Evolutionary conservation across 768 basidiomycete species (phyloP).

Genomic region (Saitozyma sp.): DNA sequence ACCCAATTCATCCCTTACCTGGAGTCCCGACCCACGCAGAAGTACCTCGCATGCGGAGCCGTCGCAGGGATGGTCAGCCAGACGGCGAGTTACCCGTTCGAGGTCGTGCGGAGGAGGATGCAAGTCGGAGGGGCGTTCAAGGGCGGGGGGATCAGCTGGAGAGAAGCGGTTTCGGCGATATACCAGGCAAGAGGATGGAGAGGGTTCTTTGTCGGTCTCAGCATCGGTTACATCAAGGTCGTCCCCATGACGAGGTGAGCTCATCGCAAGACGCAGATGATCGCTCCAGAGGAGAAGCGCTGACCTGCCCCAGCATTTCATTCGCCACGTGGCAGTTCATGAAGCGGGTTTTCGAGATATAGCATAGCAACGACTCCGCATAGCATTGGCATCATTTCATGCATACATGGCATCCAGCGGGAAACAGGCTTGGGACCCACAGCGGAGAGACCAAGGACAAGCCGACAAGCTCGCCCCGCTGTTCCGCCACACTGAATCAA

Average conservation of each 20-base stretch:
- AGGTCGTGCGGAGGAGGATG: constrained; percentile 87
- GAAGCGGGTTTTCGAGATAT: constrained; percentile 60
- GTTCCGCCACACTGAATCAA: no score
- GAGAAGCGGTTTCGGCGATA: constrained; percentile 70
- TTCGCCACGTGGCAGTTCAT: constrained; percentile 86
- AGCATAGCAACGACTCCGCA: constrained; percentile 1
- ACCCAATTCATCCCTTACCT: constrained; percentile 32
- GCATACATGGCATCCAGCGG: neutral
- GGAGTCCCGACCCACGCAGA: constrained; percentile 55
- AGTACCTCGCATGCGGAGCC: constrained; percentile 80
- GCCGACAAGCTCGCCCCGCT: no score
- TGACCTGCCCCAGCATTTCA: constrained; percentile 64
- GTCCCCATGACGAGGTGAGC: constrained; percentile 77
- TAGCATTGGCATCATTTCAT: neutral
- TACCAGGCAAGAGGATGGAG: constrained; percentile 71
- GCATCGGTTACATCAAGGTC: constrained; percentile 89
- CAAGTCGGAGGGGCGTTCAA: constrained; percentile 83
- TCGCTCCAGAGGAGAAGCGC: neutral
- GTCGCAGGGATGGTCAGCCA: constrained; percentile 81
- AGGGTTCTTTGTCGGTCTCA: constrained; percentile 88
- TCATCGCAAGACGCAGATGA: neutral
- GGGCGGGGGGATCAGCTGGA: constrained; percentile 69
- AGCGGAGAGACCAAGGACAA: no score
- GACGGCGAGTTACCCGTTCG: constrained; percentile 91
- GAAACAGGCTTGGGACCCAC: no score